Evolutionary conservation across 73 alveolate genomes (phyloP).

Genomic region (Symbiodinium pilosum): DNA sequence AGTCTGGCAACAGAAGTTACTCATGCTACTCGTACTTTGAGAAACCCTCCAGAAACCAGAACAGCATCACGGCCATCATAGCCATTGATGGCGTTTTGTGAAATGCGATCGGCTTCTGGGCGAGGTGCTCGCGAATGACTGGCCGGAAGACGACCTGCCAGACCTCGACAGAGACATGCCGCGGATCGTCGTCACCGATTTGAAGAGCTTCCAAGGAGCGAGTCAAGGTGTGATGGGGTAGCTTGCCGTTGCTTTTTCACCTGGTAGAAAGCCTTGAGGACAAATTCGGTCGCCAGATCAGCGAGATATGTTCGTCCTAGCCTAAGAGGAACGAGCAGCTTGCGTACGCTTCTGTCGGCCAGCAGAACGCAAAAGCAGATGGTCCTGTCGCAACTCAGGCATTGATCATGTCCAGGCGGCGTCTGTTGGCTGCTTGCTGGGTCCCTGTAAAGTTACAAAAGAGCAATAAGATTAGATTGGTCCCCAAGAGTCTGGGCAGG

Average conservation of each 20-base stretch:
- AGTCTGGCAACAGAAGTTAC: too few relatives aligned
- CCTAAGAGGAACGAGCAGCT: too few relatives aligned
- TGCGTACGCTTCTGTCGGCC: too few relatives aligned
- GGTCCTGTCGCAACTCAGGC: background rate
- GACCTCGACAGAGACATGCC: background rate
- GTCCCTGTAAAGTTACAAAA: background rate
- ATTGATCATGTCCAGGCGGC: background rate
- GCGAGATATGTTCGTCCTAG: background rate
- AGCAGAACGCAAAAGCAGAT: background rate
- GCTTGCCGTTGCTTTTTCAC: background rate
- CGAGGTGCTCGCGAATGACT: background rate
- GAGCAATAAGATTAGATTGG: background rate
- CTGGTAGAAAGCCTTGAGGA: background rate
- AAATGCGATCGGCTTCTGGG: too few relatives aligned
- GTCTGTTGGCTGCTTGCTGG: background rate
- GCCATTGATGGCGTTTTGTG: too few relatives aligned
- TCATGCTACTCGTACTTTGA: too few relatives aligned
- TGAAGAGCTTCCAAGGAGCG: background rate
- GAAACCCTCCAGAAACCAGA: too few relatives aligned
- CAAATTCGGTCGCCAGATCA: conserved; percentile 16
- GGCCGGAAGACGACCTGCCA: background rate
- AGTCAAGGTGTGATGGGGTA: background rate
- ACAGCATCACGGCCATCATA: too few relatives aligned
- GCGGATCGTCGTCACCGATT: background rate
- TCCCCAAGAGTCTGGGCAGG: background rate